phyloP scores from a whole-genome alignment of 495 filamentous ascomycete genomes.

The Neurospora terricola region DNA sequence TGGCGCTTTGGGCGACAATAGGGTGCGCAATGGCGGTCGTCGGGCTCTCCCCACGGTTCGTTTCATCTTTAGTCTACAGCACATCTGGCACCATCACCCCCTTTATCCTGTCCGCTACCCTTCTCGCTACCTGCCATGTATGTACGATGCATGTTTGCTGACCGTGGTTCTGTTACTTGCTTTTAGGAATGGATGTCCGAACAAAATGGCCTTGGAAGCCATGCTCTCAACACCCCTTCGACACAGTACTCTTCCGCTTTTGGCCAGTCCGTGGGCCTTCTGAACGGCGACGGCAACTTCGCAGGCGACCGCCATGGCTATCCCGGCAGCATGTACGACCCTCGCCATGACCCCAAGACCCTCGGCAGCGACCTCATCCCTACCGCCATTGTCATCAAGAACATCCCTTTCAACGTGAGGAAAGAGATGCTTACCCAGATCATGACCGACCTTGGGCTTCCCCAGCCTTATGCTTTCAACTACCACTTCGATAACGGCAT shows the following conservation, averaged over 20 bases:
- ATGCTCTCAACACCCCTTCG: conserved; percentile 27
- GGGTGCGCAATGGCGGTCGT: conserved; percentile 33
- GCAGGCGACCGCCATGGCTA: conserved; percentile 20
- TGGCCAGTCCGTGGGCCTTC: conserved; percentile 17
- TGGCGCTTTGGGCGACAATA: conserved; percentile 37
- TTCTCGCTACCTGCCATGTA: neutral
- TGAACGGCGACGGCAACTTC: conserved; percentile 22
- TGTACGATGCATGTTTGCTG: neutral
- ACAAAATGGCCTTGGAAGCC: conserved; percentile 30
- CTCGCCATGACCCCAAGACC: conserved; percentile 23
- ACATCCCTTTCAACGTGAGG: conserved; percentile 96
- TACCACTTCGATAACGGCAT: conserved; percentile 99
- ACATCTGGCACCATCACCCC: neutral
- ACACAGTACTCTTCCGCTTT: conserved; percentile 20
- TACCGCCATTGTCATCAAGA: conserved; percentile 98
- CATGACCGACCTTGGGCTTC: conserved; percentile 86
- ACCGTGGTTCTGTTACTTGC: conserved; percentile 2
- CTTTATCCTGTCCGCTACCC: neutral
- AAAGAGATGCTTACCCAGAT: conserved; percentile 87
- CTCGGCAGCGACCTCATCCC: conserved; percentile 70
- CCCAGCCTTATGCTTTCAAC: conserved; percentile 96
- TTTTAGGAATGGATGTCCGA: conserved; percentile 40
- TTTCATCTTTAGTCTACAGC: conserved; percentile 7
- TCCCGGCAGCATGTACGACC: conserved; percentile 20
- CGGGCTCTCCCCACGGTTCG: conserved; percentile 40